A percentile compares a stretch with the other conserved stretches of the same genome.
These are phyloP conservation scores for Colletotrichum shisoi DNA, from an alignment of 2,329 filamentous ascomycete species.

Conservation along the genomic window DNA sequence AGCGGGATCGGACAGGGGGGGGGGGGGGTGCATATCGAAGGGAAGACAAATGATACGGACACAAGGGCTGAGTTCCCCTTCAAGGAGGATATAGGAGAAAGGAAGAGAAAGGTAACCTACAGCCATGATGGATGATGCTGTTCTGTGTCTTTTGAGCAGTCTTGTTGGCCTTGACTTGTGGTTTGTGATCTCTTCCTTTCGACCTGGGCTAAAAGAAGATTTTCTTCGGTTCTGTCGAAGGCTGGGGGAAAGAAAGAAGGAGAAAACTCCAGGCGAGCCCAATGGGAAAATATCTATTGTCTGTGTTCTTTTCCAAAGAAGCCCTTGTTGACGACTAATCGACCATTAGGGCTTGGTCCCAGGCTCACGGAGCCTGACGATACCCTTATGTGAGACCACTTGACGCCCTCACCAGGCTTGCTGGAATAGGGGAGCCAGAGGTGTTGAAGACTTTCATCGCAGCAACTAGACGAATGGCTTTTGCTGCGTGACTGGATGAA, in stretches of 20 bases:
- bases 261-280: neutral
- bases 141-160: neutral
- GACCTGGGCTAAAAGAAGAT: neutral
- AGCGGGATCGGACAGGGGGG: no score
- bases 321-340: neutral
- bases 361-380: neutral
- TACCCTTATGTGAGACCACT: neutral
- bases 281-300: neutral
- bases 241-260: neutral
- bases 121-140: neutral
- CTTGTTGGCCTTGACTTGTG: neutral
- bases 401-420: neutral
- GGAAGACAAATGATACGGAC: no score
- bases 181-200: neutral
- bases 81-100: neutral
- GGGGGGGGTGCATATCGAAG: no score
- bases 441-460: neutral
- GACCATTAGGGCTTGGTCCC: neutral
- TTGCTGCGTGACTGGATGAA: no score
- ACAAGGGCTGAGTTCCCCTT: no score
- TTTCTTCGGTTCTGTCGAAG: neutral
- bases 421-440: neutral
- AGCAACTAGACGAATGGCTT: no score
- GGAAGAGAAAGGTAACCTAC: neutral
- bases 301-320: neutral